These are phyloP conservation scores for Amylostereum areolatum DNA, from an alignment of 1,284 basidiomycete species.

Conservation along the genomic window DNA sequence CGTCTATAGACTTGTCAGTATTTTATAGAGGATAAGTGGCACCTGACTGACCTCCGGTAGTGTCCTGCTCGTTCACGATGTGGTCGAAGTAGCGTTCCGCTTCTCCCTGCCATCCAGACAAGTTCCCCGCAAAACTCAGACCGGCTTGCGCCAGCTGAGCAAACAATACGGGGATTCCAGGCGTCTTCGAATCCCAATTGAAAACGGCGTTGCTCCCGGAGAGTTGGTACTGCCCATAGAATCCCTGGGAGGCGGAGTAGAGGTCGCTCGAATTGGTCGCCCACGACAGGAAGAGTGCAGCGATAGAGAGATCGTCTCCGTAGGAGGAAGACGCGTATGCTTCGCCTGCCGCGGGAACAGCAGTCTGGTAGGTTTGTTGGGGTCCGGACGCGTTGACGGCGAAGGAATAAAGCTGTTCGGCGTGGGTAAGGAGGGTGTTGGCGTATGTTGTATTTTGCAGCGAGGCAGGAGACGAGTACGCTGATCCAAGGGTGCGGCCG, in stretches of 20 bases:
- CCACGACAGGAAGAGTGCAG: slow-evolving; percentile 71
- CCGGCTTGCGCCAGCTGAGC: slow-evolving; percentile 56
- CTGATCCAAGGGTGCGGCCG: slow-evolving; percentile 33
- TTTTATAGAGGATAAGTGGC: too few relatives aligned
- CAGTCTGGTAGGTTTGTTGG: slow-evolving; percentile 53
- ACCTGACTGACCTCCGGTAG: slow-evolving; percentile 42
- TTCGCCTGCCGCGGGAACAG: slow-evolving; percentile 55
- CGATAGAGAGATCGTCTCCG: slow-evolving; percentile 66
- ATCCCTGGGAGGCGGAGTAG: slow-evolving; percentile 60
- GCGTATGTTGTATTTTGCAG: slow-evolving; percentile 76
- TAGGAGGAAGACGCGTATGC: slow-evolving; percentile 74
- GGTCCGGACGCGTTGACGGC: slow-evolving; percentile 60
- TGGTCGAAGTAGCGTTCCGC: slow-evolving; percentile 76
- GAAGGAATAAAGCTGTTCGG: slow-evolving; percentile 66
- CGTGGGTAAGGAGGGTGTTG: slow-evolving; percentile 63
- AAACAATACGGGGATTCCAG: slow-evolving; percentile 72
- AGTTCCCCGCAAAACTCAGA: slow-evolving; percentile 42
- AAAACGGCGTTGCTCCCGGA: slow-evolving; percentile 55
- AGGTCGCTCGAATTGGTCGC: slow-evolving; percentile 59
- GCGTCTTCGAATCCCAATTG: slow-evolving; percentile 86
- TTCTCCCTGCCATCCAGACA: slow-evolving; percentile 62
- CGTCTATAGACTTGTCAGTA: slow-evolving; percentile 38
- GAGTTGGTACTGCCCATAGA: slow-evolving; percentile 57
- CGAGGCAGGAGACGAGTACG: slow-evolving; percentile 54
- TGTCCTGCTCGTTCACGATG: slow-evolving; percentile 53